Evolutionary conservation across 495 filamentous ascomycete genomes (phyloP).

Genomic region (Lophium mytilinum): DNA sequence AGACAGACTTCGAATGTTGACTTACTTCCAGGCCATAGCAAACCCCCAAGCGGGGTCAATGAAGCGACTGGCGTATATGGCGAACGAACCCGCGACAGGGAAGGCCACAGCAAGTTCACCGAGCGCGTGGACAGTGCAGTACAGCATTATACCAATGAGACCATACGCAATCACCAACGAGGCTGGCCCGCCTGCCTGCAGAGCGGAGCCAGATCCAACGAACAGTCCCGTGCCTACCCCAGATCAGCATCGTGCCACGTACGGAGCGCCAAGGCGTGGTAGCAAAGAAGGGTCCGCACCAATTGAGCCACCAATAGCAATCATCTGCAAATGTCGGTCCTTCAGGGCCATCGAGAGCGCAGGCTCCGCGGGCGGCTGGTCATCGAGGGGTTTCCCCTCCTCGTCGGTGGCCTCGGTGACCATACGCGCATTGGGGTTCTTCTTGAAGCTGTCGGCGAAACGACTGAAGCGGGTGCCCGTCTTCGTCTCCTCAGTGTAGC

Average conservation of each 20-base stretch:
- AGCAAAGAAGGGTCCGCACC: conserved; percentile 42
- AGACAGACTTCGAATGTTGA: conserved; percentile 1
- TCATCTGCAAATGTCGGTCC: conserved; percentile 88
- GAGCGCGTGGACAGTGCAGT: conserved; percentile 82
- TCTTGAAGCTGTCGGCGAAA: conserved; percentile 65
- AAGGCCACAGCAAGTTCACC: conserved; percentile 89
- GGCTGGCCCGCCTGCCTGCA: conserved; percentile 74
- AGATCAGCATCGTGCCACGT: not conserved
- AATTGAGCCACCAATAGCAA: conserved; percentile 92
- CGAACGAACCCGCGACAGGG: conserved; percentile 88
- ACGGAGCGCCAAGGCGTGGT: not conserved
- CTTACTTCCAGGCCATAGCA: conserved; percentile 92
- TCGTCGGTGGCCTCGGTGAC: conserved; percentile 47
- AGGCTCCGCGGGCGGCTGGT: conserved; percentile 61
- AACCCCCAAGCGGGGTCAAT: conserved; percentile 96
- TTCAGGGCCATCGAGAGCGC: conserved; percentile 70
- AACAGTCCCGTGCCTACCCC: conserved; percentile 79
- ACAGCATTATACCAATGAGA: conserved; percentile 83
- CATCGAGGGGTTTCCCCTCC: conserved; percentile 60
- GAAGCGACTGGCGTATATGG: conserved; percentile 85
- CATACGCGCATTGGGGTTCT: conserved; percentile 62
- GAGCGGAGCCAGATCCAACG: conserved; percentile 73
- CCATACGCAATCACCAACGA: conserved; percentile 77
- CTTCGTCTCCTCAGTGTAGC: conserved; percentile 13
- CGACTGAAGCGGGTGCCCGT: conserved; percentile 5